Evolutionary conservation across 73 alveolate species (phyloP).

Genomic region (Durusdinium trenchii): DNA sequence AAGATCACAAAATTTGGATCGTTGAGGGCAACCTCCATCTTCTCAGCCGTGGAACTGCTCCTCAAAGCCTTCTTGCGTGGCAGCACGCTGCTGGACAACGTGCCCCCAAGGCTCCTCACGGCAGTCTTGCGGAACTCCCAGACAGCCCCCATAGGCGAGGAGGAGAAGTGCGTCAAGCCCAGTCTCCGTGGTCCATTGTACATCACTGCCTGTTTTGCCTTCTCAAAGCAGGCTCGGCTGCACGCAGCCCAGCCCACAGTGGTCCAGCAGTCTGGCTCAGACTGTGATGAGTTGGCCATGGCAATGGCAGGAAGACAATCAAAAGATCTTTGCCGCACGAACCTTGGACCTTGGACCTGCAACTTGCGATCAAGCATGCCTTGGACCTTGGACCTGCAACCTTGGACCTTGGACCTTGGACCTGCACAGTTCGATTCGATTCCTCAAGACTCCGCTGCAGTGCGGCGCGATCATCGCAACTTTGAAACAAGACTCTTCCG

Average conservation of each 20-base stretch:
- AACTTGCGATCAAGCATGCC: not conserved
- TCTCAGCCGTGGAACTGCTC: not conserved
- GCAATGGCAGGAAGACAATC: not conserved
- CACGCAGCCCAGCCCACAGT: not conserved
- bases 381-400: too few species aligned
- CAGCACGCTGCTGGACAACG: not conserved
- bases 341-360: conserved; percentile 15
- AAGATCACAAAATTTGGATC: not conserved
- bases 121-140: not conserved
- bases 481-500: too few species aligned
- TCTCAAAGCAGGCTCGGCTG: not conserved
- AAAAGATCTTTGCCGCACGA: not conserved
- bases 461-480: too few species aligned
- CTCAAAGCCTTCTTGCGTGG: too few species aligned
- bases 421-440: too few species aligned
- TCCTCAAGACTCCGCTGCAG: too few species aligned
- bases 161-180: not conserved
- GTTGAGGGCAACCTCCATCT: not conserved
- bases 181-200: not conserved
- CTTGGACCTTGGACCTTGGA: too few species aligned
- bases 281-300: not conserved
- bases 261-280: not conserved
- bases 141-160: not conserved
- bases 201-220: not conserved
- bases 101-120: not conserved